A percentile compares a stretch with the other conserved stretches of the same genome.
Conservation (phyloP, 2,329 filamentous ascomycete genomes). For the Metarhizium humberi region DNA sequence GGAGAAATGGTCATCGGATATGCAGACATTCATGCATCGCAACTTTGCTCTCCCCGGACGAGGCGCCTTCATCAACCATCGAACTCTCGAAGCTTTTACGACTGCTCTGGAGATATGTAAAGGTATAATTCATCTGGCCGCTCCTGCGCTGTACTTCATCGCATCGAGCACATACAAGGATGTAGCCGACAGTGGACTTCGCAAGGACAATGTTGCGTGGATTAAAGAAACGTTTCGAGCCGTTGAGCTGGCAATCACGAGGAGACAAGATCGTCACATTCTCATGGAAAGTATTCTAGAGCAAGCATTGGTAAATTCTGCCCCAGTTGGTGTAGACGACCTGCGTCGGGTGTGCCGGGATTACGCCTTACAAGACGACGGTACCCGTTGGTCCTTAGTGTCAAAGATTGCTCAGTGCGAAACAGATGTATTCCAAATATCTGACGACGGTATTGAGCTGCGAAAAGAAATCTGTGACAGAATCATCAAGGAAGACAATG, state of each 20-base stretch:
- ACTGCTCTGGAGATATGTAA: conserved; percentile 30
- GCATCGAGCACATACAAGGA: conserved; percentile 19
- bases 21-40: conserved; percentile 39
- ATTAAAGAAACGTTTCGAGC: conserved; percentile 26
- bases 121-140: conserved; percentile 25
- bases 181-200: conserved; percentile 16
- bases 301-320: conserved; percentile 19
- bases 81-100: conserved; percentile 30
- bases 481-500: conserved; percentile 15
- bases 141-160: conserved; percentile 36
- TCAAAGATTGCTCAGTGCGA: conserved; percentile 34
- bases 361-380: conserved; percentile 27
- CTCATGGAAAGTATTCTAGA: conserved; percentile 22
- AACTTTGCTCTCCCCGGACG: conserved; percentile 44
- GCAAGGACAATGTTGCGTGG: conserved; percentile 28
- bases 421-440: conserved; percentile 35
- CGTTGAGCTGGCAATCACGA: conserved; percentile 18
- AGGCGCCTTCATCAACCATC: conserved; percentile 33
- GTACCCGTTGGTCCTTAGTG: conserved; percentile 33
- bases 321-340: conserved; percentile 28
- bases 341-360: conserved; percentile 32
- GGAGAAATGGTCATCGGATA: conserved; percentile 33
- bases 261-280: conserved; percentile 14
- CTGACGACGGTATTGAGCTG: conserved; percentile 27
- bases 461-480: conserved; percentile 30